Conservation (phyloP, 2,329 filamentous ascomycete genomes). For the Fusarium oxysporum region DNA sequence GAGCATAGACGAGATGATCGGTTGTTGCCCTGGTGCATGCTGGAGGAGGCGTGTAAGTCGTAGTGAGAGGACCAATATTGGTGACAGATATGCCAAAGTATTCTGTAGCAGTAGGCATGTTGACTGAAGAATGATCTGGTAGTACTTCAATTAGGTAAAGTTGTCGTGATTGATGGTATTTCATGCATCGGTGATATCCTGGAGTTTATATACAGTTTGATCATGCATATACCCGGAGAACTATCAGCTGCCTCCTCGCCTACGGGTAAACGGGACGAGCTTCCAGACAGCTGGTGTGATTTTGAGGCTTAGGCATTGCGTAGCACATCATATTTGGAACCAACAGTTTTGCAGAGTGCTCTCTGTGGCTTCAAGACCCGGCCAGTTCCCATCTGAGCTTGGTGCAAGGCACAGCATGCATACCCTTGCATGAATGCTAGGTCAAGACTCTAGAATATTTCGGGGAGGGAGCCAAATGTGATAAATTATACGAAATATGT, state of each 20-base stretch:
- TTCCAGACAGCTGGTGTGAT: not conserved
- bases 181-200: too few relatives aligned
- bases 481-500: not conserved
- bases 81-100: slow-evolving; percentile 38
- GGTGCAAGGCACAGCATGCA: slow-evolving; percentile 1
- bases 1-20: slow-evolving; percentile 5
- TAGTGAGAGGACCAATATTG: slow-evolving; percentile 49
- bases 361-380: not conserved
- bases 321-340: not conserved
- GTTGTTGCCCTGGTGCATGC: slow-evolving; percentile 35
- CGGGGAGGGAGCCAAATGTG: not conserved
- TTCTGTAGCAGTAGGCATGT: slow-evolving; percentile 43
- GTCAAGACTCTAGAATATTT: not conserved
- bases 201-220: not conserved
- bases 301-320: not conserved
- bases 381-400: slow-evolving; percentile 6
- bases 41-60: slow-evolving; percentile 44
- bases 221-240: not conserved
- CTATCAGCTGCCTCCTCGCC: not conserved
- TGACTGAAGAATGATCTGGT: not conserved
- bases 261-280: not conserved
- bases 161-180: not conserved
- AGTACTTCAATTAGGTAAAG: not conserved
- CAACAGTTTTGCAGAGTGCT: not conserved
- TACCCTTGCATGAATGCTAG: not conserved